A percentile compares a stretch with the other conserved stretches of the same genome.
These are phyloP conservation scores for Trapa incisa DNA, from an alignment of 345 rosid species.

Conservation along the genomic window DNA sequence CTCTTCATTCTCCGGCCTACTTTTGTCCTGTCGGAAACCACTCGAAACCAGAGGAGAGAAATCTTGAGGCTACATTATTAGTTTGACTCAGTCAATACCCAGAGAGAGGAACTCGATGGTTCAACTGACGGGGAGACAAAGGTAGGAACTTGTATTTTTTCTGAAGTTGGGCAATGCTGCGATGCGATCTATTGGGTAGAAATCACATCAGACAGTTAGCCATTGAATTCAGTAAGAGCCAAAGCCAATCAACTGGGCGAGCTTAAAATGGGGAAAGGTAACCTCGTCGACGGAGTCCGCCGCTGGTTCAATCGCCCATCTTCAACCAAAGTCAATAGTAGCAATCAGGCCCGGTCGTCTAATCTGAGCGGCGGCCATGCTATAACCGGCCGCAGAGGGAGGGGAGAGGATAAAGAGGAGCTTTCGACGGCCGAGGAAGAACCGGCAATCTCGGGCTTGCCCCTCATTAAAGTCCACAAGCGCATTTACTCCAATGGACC, in stretches of 20 bases:
- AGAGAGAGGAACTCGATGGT: too few relatives aligned
- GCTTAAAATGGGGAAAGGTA: conserved; percentile 6
- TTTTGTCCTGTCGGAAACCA: too few relatives aligned
- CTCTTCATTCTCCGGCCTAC: too few relatives aligned
- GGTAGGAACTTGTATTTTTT: too few relatives aligned
- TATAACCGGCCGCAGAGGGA: not conserved
- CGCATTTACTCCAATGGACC: conserved; percentile 26
- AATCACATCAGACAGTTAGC: too few relatives aligned
- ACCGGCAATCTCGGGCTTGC: conserved; percentile 34
- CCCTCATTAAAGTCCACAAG: conserved; percentile 44
- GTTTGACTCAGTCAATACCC: too few relatives aligned
- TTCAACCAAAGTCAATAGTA: not conserved
- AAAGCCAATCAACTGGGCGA: too few relatives aligned
- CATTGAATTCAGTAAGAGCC: too few relatives aligned
- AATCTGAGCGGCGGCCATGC: not conserved
- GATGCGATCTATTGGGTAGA: too few relatives aligned
- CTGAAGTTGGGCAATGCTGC: too few relatives aligned
- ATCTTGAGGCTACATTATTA: too few relatives aligned
- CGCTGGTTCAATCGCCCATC: conserved; percentile 14
- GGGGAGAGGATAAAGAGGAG: not conserved
- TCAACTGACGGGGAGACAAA: too few relatives aligned
- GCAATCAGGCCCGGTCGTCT: conserved; percentile 1
- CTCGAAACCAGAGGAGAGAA: not conserved
- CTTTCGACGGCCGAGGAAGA: conserved; percentile 20
- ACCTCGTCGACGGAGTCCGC: conserved; percentile 9